Evolutionary conservation across 225 moss, liverwort and hornwort species (phyloP).

Genomic region (Ulota crispa): DNA sequence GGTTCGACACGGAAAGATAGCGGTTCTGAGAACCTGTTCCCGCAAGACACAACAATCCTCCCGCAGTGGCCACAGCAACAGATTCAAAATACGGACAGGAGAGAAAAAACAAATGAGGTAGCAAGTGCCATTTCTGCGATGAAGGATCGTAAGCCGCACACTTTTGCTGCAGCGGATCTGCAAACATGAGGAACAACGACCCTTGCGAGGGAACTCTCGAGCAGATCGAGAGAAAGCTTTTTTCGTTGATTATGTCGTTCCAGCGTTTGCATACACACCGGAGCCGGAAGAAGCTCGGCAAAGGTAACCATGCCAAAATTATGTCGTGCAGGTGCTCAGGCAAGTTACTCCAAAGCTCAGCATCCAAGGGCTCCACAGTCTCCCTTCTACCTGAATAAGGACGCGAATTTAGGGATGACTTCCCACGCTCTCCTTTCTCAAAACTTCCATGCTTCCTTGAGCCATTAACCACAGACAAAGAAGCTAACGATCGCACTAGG

Average conservation of each 20-base stretch:
- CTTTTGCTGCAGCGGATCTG: constrained; percentile 69
- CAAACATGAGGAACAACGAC: constrained; percentile 82
- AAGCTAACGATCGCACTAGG: constrained; percentile 50
- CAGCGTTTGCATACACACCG: constrained; percentile 80
- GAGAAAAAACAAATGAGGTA: constrained; percentile 68
- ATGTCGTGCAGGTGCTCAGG: constrained; percentile 79
- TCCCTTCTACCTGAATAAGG: constrained; percentile 26
- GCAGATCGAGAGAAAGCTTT: constrained; percentile 58
- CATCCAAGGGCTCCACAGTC: constrained; percentile 47
- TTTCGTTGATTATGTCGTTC: constrained; percentile 55
- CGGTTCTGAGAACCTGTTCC: constrained; percentile 51
- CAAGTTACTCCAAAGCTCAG: constrained; percentile 64
- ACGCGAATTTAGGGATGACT: constrained; percentile 10
- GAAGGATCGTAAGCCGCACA: constrained; percentile 75
- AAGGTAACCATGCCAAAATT: constrained; percentile 75
- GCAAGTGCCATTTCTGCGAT: constrained; percentile 71
- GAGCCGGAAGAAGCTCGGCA: constrained; percentile 71
- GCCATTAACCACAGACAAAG: constrained; percentile 38
- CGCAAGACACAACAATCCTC: constrained; percentile 76
- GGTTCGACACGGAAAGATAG: constrained; percentile 67
- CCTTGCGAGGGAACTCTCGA: constrained; percentile 60
- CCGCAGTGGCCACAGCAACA: constrained; percentile 69
- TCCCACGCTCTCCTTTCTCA: constrained; percentile 21
- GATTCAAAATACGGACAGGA: constrained; percentile 55
- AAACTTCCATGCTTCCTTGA: constrained; percentile 15